phyloP scores from a whole-genome alignment of 805 yeast species.

The baker's yeast (Saccharomyces cerevisiae) region DNA sequence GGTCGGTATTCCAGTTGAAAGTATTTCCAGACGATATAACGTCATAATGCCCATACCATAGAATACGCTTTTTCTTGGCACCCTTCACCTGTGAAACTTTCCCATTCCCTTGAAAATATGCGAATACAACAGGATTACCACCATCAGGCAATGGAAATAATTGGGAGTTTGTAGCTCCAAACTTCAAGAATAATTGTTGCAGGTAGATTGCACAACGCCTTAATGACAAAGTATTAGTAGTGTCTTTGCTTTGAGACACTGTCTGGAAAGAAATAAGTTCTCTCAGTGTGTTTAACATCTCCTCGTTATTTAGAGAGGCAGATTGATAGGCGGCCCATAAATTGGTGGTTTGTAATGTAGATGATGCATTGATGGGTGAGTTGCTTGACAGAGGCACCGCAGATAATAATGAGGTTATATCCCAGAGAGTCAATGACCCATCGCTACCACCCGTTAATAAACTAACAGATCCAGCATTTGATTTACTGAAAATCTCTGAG shows the following conservation, averaged over 20 bases:
- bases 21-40: constrained; percentile 70
- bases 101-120: constrained; percentile 49
- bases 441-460: constrained; percentile 65
- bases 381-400: constrained; percentile 8
- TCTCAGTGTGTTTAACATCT: constrained; percentile 53
- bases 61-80: constrained; percentile 36
- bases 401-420: constrained; percentile 19
- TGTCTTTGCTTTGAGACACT: constrained; percentile 62
- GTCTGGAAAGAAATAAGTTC: constrained; percentile 64
- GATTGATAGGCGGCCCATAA: constrained; percentile 10
- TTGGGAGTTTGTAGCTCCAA: constrained; percentile 64
- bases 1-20: constrained; percentile 67
- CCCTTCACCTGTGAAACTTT: not conserved
- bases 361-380: constrained; percentile 8
- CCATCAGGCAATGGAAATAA: constrained; percentile 67
- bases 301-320: constrained; percentile 41
- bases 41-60: constrained; percentile 96
- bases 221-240: constrained; percentile 54
- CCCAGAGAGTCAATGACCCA: constrained; percentile 67
- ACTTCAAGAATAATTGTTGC: constrained; percentile 47
- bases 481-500: constrained; percentile 38
- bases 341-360: not conserved
- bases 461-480: constrained; percentile 31
- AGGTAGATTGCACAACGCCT: constrained; percentile 79
- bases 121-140: constrained; percentile 73